Base-by-base conservation (phyloP, 2,329 filamentous ascomycete genomes). In the Hypomyces perniciosus region DNA sequence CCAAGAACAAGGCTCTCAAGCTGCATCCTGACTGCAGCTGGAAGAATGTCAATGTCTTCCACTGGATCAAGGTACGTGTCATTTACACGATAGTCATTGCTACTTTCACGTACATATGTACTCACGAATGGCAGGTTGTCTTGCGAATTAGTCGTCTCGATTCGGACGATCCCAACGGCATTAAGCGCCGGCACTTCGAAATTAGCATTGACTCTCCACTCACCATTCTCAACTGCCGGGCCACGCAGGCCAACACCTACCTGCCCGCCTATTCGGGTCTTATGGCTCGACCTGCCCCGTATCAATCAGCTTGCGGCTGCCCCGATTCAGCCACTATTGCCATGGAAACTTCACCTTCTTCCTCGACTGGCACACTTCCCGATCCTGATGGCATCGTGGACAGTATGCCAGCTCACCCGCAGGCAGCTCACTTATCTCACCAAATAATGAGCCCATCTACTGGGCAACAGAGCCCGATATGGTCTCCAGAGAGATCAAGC, bases 151-250 rank as follows among this genome's bases (percentile, higher is more conserved):
- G 90, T 30, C 90, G 89, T 60, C 74, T 86, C 10, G 91, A 96
- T 60, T 80, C 84, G 37, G 82, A 85, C 8, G 88, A 95, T 61
- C 84, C 90, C 0, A 76, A 75, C 1, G 78, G 78, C 34, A 78
- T 74, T 56, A 91, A 91, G 63, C 82, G 90, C 56, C 81, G 90
- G 33, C 91, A 96, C 65, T 96, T 95, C 59, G 91, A 96, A 68
- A 96, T 96, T 61, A 95, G 90, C 58, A 96, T 96, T 60, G 91
- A 96, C 69, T 96, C 90, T 1, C 91, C 91, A 1, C 92, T 96
- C 65, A 92, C 92, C 55, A 89, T 96, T 42, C 85, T 96, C 44
- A 92, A 91, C 55, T 96, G 91, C 72, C 88, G 88, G 55, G 90
- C 91, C n/a, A 95, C 90, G 1, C 88, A 93, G 65, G 86, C 88